A percentile compares a stretch with the other conserved stretches of the same genome.
Conservation (phyloP, 2,329 filamentous ascomycete species). For the Ceratocystis colombiana region DNA sequence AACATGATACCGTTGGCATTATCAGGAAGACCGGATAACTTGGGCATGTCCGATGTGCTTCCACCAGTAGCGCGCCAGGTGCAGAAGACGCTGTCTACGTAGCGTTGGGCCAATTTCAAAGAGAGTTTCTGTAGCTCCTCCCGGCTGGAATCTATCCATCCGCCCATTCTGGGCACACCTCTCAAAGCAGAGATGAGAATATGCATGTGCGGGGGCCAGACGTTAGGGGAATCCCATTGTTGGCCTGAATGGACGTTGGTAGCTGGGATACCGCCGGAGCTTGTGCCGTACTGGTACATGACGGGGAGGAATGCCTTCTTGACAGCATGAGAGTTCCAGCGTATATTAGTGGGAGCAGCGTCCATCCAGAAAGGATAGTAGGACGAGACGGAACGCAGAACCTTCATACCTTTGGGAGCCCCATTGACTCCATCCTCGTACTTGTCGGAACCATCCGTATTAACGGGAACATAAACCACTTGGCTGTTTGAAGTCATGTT, state of each 20-base stretch:
- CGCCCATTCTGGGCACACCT: constrained; percentile 35
- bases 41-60: constrained; percentile 43
- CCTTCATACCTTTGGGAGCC: constrained; percentile 43
- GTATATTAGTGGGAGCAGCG: constrained; percentile 48
- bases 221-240: constrained; percentile 62
- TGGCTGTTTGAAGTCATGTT: constrained; percentile 51
- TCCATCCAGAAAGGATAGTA: constrained; percentile 62
- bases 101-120: constrained; percentile 51
- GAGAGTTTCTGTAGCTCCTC: constrained; percentile 46
- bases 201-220: constrained; percentile 59
- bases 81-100: constrained; percentile 58
- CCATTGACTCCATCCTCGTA: constrained; percentile 31
- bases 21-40: constrained; percentile 39
- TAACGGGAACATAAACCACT: constrained; percentile 40
- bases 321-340: constrained; percentile 49
- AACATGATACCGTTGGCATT: constrained; percentile 52
- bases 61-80: constrained; percentile 60
- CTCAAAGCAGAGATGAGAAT: constrained; percentile 53
- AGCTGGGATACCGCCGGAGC: constrained; percentile 49
- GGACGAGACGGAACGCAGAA: constrained; percentile 49
- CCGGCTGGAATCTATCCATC: constrained; percentile 43
- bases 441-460: constrained; percentile 13
- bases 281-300: constrained; percentile 41
- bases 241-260: constrained; percentile 52
- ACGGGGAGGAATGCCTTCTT: constrained; percentile 43